Base-by-base conservation (phyloP, 768 basidiomycete genomes). In the Hypholoma fasciculare region DNA sequence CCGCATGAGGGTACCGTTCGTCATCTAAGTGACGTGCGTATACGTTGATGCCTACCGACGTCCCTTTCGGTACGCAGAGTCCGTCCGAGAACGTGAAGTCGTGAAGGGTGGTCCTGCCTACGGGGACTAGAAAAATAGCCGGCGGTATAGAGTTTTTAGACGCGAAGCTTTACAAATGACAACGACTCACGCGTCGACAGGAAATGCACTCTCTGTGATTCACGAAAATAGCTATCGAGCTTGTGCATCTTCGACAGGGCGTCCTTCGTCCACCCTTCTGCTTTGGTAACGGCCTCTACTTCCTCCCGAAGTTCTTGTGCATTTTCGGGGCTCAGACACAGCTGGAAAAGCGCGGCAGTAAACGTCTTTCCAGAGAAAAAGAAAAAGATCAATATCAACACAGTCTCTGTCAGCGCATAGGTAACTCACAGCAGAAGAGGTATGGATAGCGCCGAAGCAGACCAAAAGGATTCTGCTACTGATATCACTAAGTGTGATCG, bases 51-150 rank as follows among this genome's bases (percentile, higher is more conserved):
- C 64, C 64, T 3, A 82, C 42, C 9, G 70, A 65, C 0, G 75
- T 72, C 2, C 76, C 78, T 36, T 67, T 65, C 4, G 79, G 79
- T 12, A 82, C 60, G 43, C 63, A 59, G 0, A 73, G 74, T 2
- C 80, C 82, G 59, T 82, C 75, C 1, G 74, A 74, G 57, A 82
- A 74, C 0, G 76, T 78, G 61, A 71, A 75, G 54, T 79, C 78
- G 43, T 72, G 65, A 40, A 74, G 30, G 1, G 71, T 73, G 38
- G 69, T 67, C 5, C 79, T 74, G 4, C 61, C 54, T 39, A 78
- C 58, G 42, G 54, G 60, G 44, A 67, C 65, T 68, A 34, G 30
- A 30, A 17, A 56, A 19, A 20, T 50, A 38, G 34, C 34, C 47
- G 49, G 14, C 2, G 8, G 17, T 39, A 30, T 39, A 34, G 47